Evolutionary conservation across 116 monocot genomes (phyloP), one percentile per base, ranked within the genome.

Genomic region (Iris pallida): DNA sequence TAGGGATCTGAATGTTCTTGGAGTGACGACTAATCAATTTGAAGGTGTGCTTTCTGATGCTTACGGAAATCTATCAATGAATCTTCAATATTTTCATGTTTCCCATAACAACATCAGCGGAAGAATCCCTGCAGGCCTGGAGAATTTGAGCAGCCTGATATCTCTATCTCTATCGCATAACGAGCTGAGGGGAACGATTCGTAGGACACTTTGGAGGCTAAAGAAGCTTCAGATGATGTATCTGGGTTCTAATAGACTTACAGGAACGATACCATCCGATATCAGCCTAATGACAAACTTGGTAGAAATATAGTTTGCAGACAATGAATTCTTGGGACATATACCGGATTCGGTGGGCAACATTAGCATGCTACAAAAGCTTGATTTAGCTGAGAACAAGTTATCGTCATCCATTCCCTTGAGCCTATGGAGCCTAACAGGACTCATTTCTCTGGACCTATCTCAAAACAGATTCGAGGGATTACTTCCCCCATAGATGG

Each of bases 291-390:
- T 76, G 41, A 54, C n/a, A 61, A 64, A 7, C 16, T 11, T 79
- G 44, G 13, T 20, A 41, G 5, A 57, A 2, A 14, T 81, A 40
- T 0, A 5, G 6, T 46, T 81, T 20, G 44, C 48, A 2, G 9
- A 10, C 0, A 76, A 81, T 42, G 8, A n/a, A 63, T 17, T 81
- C 7, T 8, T 44, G 0, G 62, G 71, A 17, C 5, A 60, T 14
- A 75, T 76, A 67, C 81, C 81, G 12, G 61, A 67, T 44, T 61
- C 55, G 0, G 54, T 81, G 9, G 61, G 81, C 9, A 76, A 72
- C 17, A 55, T 81, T 15, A 76, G 20, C 46, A 16, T 6, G 20
- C n/a, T 81, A 7, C 60, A 55, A 53, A 5, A 8, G 43, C 12
- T 81, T 10, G 11, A 9, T 5, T 44, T 81, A 1, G 15, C 63